These are phyloP conservation scores for Begonia peltatifolia DNA, from an alignment of 306 rosid species.

Conservation along the genomic window DNA sequence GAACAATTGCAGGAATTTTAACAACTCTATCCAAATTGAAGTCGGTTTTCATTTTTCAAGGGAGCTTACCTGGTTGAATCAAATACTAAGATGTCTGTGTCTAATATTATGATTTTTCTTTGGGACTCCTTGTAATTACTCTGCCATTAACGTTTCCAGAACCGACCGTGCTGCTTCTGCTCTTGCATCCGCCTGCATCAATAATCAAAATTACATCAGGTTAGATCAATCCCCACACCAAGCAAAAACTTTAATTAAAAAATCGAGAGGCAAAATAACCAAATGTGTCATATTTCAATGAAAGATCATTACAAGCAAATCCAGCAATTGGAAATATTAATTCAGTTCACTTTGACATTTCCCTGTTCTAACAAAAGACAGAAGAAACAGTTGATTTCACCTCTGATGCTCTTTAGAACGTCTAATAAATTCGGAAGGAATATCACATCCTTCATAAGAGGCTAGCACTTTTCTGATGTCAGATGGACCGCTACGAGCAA, in stretches of 20 bases:
- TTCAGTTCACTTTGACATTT: too few species aligned
- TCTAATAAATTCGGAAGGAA: conserved; percentile 71
- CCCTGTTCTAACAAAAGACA: not conserved
- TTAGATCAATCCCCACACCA: not conserved
- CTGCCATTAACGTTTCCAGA: conserved; percentile 47
- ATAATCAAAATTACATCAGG: not conserved
- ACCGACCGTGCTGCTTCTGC: conserved; percentile 51
- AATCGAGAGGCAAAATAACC: too few species aligned
- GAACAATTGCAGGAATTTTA: too few species aligned
- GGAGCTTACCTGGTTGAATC: too few species aligned
- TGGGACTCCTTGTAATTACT: not conserved
- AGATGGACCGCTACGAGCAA: conserved; percentile 77
- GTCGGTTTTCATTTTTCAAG: too few species aligned
- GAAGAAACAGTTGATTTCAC: conserved; percentile 15
- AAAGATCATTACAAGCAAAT: not conserved
- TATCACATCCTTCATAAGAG: conserved; percentile 71
- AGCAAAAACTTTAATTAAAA: too few species aligned
- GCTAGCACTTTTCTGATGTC: conserved; percentile 78
- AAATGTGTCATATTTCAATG: too few species aligned
- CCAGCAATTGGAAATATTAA: not conserved
- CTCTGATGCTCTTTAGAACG: conserved; percentile 75
- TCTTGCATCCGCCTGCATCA: conserved; percentile 56
- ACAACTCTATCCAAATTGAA: too few species aligned
- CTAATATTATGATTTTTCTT: too few species aligned
- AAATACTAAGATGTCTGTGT: too few species aligned